Percentiles rank a stretch among this genome's conserved stretches.
Conservation (phyloP, 495 filamentous ascomycete genomes). For the Paragyromitra xinjiangensis region DNA sequence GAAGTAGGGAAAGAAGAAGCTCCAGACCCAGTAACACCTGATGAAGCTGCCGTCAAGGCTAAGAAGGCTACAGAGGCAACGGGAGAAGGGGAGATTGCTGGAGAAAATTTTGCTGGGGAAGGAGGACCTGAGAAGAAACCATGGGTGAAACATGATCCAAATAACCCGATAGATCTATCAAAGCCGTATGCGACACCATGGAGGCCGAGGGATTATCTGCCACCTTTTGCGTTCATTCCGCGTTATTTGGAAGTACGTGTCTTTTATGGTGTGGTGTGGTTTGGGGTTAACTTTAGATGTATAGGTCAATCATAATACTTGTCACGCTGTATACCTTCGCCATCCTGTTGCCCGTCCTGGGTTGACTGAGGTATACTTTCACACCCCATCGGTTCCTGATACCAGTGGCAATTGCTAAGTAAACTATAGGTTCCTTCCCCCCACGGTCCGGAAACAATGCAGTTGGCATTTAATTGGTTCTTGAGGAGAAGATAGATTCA, state of each 20-base stretch:
- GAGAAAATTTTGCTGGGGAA: conserved; percentile 58
- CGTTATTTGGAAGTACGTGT: conserved; percentile 79
- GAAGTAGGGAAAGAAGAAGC: conserved; percentile 41
- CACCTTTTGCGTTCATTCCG: conserved; percentile 91
- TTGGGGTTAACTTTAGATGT: neutral
- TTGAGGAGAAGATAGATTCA: conserved; percentile 75
- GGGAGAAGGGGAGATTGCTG: conserved; percentile 41
- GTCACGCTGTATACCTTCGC: conserved; percentile 91
- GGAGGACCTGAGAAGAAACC: conserved; percentile 56
- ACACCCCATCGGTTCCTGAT: neutral
- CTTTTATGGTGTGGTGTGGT: neutral
- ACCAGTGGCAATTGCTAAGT: conserved; percentile 27
- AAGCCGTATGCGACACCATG: conserved; percentile 94
- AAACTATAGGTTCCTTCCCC: conserved; percentile 73
- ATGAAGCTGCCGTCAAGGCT: conserved; percentile 58
- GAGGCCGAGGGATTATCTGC: conserved; percentile 86
- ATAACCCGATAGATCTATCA: conserved; percentile 76
- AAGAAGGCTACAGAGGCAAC: conserved; percentile 48
- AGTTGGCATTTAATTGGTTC: conserved; percentile 93
- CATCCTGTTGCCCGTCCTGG: conserved; percentile 94
- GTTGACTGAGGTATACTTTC: conserved; percentile 69
- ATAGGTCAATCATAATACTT: conserved; percentile 87
- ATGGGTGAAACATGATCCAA: conserved; percentile 58
- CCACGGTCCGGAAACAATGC: conserved; percentile 69
- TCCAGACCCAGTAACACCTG: conserved; percentile 48